phyloP scores from a whole-genome alignment of 2,329 filamentous ascomycete species.

The Aspergillus quadrilineatus region DNA sequence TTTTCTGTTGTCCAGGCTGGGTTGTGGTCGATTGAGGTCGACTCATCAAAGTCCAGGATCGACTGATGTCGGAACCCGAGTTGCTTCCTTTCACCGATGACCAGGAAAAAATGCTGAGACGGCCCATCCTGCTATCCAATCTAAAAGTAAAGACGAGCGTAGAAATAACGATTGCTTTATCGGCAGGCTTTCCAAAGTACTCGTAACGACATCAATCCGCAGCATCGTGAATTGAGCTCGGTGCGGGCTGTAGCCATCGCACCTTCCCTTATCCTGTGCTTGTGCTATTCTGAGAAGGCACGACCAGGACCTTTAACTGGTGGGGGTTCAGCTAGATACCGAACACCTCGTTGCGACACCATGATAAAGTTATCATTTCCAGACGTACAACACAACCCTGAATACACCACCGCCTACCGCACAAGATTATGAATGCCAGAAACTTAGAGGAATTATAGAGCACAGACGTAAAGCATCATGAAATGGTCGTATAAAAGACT shows the following conservation, averaged over 20 bases:
- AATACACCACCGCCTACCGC: background rate
- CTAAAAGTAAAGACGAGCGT: background rate
- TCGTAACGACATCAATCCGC: background rate
- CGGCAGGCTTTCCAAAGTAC: background rate
- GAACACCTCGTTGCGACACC: background rate
- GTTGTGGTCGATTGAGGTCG: background rate
- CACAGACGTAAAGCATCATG: background rate
- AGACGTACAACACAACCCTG: background rate
- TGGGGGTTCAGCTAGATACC: background rate
- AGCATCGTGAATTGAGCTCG: background rate
- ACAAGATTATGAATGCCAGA: slow-evolving; percentile 8
- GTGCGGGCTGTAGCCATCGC: background rate
- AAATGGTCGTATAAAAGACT: slow-evolving; percentile 16
- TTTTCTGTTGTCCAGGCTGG: background rate
- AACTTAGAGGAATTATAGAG: background rate
- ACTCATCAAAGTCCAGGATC: slow-evolving; percentile 1
- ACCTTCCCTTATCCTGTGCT: slow-evolving; percentile 3
- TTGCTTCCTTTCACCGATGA: slow-evolving; percentile 8
- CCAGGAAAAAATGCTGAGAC: slow-evolving; percentile 15
- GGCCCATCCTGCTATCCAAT: slow-evolving; percentile 12
- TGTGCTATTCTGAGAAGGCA: background rate
- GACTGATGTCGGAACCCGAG: background rate
- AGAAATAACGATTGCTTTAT: background rate
- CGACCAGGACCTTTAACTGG: background rate
- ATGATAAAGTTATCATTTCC: background rate